Percentiles rank a stretch among this genome's conserved stretches.
These are phyloP conservation scores for Cystoisospora suis DNA, from an alignment of 169 alveolate genomes.

Conservation along the genomic window DNA sequence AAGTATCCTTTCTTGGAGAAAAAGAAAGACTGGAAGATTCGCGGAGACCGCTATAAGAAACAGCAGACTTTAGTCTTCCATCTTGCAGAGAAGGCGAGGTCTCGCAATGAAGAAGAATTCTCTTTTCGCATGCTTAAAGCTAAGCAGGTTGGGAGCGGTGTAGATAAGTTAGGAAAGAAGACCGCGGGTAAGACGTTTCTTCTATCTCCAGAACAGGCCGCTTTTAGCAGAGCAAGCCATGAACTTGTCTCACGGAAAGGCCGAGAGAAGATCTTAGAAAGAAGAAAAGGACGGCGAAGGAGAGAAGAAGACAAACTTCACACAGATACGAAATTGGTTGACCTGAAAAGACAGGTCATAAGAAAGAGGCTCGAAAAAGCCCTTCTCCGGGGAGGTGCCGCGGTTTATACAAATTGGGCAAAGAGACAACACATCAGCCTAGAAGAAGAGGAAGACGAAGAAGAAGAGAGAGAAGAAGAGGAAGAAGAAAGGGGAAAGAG, in stretches of 20 bases:
- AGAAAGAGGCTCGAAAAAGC: neutral
- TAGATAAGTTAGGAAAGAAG: neutral
- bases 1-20: constrained; percentile 22
- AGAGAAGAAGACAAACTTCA: neutral
- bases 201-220: constrained; percentile 38
- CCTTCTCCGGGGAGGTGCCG: neutral
- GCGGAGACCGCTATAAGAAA: constrained; percentile 13
- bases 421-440: neutral
- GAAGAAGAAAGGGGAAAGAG: neutral
- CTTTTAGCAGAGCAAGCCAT: neutral
- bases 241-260: neutral
- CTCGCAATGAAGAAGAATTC: constrained; percentile 30
- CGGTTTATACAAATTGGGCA: neutral
- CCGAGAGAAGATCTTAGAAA: constrained; percentile 5
- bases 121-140: constrained; percentile 31
- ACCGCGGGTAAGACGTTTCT: neutral
- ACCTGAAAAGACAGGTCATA: constrained; percentile 27
- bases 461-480: neutral
- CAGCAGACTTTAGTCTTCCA: constrained; percentile 43
- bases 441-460: constrained; percentile 2
- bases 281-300: neutral
- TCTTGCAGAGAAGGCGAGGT: constrained; percentile 40
- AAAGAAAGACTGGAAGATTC: constrained; percentile 43
- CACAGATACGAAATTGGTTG: neutral
- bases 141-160: constrained; percentile 38